Evolutionary conservation across 2,329 filamentous ascomycete genomes (phyloP).

Genomic region (Fusarium nygamai): DNA sequence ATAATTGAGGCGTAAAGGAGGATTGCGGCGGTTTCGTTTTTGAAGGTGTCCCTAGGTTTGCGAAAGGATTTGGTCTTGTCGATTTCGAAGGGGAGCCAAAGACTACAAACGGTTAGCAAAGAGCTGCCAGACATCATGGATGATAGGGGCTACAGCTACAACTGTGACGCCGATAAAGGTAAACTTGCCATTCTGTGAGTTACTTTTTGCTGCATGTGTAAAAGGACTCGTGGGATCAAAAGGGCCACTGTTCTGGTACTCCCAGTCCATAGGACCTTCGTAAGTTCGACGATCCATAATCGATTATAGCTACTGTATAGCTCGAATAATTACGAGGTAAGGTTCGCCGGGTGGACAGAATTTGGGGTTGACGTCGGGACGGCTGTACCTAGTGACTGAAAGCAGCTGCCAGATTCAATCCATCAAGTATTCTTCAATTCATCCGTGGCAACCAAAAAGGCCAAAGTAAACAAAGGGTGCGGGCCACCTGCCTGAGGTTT

Average conservation of each 20-base stretch:
- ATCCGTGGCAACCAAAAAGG: conserved; percentile 41
- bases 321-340: conserved; percentile 14
- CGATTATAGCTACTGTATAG: conserved; percentile 7
- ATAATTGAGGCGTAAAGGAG: conserved; percentile 58
- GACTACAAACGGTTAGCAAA: conserved; percentile 31
- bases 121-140: conserved; percentile 23
- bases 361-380: background rate
- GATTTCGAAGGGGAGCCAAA: conserved; percentile 54
- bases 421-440: conserved; percentile 27
- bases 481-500: conserved; percentile 39
- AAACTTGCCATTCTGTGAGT: conserved; percentile 55
- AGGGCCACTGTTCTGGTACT: conserved; percentile 67
- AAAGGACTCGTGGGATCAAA: conserved; percentile 71
- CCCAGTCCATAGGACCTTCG: conserved; percentile 74
- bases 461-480: conserved; percentile 49
- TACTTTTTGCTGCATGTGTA: conserved; percentile 59
- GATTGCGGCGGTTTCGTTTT: conserved; percentile 56
- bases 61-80: conserved; percentile 50
- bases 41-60: conserved; percentile 50
- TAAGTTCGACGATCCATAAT: conserved; percentile 65
- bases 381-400: conserved; percentile 20
- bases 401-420: conserved; percentile 15
- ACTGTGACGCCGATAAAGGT: background rate
- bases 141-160: background rate
- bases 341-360: background rate